Evolutionary conservation across 1,284 basidiomycete species (phyloP), one percentile per base, ranked within the genome.

Genomic region (Sporisorium exsertum): DNA sequence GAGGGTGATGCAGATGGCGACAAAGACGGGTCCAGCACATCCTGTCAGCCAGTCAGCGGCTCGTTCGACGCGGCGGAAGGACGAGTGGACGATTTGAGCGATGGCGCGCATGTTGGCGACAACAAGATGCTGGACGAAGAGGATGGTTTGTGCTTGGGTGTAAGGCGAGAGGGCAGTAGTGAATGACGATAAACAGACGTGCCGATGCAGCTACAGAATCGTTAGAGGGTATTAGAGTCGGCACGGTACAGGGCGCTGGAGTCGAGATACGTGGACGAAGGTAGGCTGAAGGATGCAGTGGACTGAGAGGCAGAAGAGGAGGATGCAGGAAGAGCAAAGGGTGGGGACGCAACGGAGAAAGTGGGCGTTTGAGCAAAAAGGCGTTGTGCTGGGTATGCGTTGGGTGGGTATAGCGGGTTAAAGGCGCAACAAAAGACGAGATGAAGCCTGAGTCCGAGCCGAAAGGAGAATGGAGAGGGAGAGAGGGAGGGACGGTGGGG

Each of bases 1-100:
- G 47, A 98, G 88, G 7, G 90, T 76, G 73, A 91, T 88, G 16
- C 94, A 95, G 56, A 82, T 64, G 47, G 58, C 63, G 56, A 98
- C 90, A 86, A 98, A 98, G 79, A 92, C 89, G 0, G 95, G 95
- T 0, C 96, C 95, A 16, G 94, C 95, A 56, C 92, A 91, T 64
- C 94, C 94, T 0, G 94, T 97, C 45, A 96, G 77, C 81, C 89
- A 88, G 86, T 97, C 94, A 5, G 90, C 94, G 51, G 87, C 86
- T 51, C 90, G 87, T 87, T 97, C 95, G 32, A 96, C 86, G 24
- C 88, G 87, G 84, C 91, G 93, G 88, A 95, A 97, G 87, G 93
- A 95, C 57, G 90, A 89, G 81, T 96, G 96, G 55, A 97, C 93
- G 45, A 84, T 61, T 2, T 79, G 76, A 16, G 87, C 87, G 64